Base-by-base conservation (phyloP, 441 rosid species). In the Viola pubescens region DNA sequence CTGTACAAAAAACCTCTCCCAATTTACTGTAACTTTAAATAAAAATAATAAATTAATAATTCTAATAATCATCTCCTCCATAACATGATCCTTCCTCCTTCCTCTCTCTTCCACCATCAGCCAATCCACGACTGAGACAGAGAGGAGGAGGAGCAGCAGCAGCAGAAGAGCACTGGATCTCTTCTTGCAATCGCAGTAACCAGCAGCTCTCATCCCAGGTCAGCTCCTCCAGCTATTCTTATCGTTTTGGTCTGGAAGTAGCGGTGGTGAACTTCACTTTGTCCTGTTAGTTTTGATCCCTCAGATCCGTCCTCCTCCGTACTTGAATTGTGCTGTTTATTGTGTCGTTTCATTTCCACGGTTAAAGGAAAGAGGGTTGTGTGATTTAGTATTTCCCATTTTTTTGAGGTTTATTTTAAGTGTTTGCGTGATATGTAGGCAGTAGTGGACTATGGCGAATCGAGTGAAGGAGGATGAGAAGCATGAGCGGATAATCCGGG, bases 401-500 rank as follows among this genome's bases (percentile, higher is more conserved):
- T 56, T 41, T 48, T 34, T 47, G 40, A 34, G 16, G 37, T 54
- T 54, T 34, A 37, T 52, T 63, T 56, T 6, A 10, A 14, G 38
- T 13, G 26, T 45, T 9, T 48, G 7, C 43, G 41, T 10, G 7
- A n/a, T 41, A 13, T 57, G 39, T 56, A 60, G 80, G 67, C 59
- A 39, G 63, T 38, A 58, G 62, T 54, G 41, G 34, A 26, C 34
- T 26, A 92, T 94, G 98, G 91, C 96, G 16, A 76, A 69, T 74
- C 82, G 95, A 54, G 43, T 81, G 62, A 94, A 82, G 73, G 99
- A 94, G 73, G 97, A 89, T 0, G 97, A 94, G 74, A 94, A 82
- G 62, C 83, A 94, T 68, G 99, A 94, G 69, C 56, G 81, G 60
- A 75, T 79, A 67, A 94, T 94, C 67, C 79, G 96, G 51, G 87